phyloP scores from a whole-genome alignment of 495 filamentous ascomycete genomes.

The Sporormia fimetaria region DNA sequence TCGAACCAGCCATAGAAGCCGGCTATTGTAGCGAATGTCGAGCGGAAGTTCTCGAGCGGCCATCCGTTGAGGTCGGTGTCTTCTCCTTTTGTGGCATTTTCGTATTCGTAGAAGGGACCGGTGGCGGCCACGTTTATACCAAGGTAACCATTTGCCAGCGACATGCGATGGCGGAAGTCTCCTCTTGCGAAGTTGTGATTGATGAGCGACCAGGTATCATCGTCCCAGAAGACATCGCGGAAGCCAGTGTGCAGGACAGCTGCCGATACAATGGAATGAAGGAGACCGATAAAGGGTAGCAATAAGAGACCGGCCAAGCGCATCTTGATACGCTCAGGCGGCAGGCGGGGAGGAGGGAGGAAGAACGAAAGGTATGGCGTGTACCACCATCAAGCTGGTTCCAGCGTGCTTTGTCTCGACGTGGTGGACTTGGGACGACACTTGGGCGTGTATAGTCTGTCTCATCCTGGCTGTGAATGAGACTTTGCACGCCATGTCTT shows the following conservation, averaged over 20 bases:
- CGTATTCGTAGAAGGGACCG: constrained; percentile 61
- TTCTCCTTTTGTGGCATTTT: constrained; percentile 27
- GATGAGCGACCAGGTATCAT: constrained; percentile 49
- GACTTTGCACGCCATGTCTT: too few species aligned
- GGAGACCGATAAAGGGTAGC: too few species aligned
- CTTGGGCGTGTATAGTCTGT: too few species aligned
- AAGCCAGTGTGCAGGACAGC: constrained; percentile 22
- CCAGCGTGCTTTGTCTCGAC: too few species aligned
- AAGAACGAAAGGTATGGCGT: too few species aligned
- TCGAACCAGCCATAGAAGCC: constrained; percentile 62
- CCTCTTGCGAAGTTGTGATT: constrained; percentile 47
- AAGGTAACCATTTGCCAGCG: constrained; percentile 49
- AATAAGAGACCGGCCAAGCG: neutral
- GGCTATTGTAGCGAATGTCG: constrained; percentile 61
- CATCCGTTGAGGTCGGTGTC: constrained; percentile 51
- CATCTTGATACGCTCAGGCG: neutral
- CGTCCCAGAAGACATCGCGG: constrained; percentile 44
- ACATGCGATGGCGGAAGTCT: constrained; percentile 51
- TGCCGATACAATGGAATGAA: constrained; percentile 7
- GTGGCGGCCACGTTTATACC: constrained; percentile 46
- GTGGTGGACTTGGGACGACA: too few species aligned
- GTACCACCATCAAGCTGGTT: too few species aligned
- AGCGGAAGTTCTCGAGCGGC: constrained; percentile 57
- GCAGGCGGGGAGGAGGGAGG: too few species aligned
- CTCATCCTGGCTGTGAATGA: too few species aligned